A percentile compares a stretch with the other conserved stretches of the same genome.
phyloP scores from a whole-genome alignment of 164 flowering plant species.

The Aristolochia fimbriata region DNA sequence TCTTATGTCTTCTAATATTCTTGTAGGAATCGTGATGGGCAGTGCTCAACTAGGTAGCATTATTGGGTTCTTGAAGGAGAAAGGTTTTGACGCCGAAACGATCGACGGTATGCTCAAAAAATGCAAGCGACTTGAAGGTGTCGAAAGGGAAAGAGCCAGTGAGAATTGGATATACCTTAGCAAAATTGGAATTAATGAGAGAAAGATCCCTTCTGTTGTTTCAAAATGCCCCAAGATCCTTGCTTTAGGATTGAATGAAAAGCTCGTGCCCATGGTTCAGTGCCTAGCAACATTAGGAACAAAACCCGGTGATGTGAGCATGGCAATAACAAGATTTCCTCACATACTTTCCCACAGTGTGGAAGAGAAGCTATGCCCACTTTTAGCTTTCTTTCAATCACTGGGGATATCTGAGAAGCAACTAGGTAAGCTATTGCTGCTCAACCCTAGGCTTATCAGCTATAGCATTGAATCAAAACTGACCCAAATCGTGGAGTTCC shows the following conservation, averaged over 20 bases:
- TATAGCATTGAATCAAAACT: conserved; percentile 86
- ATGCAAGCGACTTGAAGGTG: conserved; percentile 65
- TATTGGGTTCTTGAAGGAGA: conserved; percentile 71
- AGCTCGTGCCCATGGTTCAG: conserved; percentile 75
- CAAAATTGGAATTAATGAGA: conserved; percentile 70
- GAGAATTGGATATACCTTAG: conserved; percentile 78
- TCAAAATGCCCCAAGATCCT: conserved; percentile 84
- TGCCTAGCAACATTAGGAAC: conserved; percentile 67
- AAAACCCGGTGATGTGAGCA: conserved; percentile 59
- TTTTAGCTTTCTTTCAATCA: conserved; percentile 77
- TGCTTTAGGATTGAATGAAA: conserved; percentile 55
- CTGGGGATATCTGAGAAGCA: conserved; percentile 72
- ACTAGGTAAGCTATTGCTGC: conserved; percentile 61
- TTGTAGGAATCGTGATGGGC: conserved; percentile 4
- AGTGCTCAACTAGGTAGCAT: conserved; percentile 34
- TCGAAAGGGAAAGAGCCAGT: conserved; percentile 44
- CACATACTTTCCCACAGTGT: conserved; percentile 75
- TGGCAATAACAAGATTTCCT: conserved; percentile 72
- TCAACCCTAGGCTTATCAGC: conserved; percentile 89
- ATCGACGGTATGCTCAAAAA: conserved; percentile 57
- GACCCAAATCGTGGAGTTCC: conserved; percentile 52
- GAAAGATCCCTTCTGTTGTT: conserved; percentile 71
- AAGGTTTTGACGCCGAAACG: conserved; percentile 64
- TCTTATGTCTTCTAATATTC: not conserved
- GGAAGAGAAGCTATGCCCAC: conserved; percentile 92